Evolutionary conservation across 169 alveolate genomes (phyloP).

Genomic region (Plasmodium chabaudi): DNA sequence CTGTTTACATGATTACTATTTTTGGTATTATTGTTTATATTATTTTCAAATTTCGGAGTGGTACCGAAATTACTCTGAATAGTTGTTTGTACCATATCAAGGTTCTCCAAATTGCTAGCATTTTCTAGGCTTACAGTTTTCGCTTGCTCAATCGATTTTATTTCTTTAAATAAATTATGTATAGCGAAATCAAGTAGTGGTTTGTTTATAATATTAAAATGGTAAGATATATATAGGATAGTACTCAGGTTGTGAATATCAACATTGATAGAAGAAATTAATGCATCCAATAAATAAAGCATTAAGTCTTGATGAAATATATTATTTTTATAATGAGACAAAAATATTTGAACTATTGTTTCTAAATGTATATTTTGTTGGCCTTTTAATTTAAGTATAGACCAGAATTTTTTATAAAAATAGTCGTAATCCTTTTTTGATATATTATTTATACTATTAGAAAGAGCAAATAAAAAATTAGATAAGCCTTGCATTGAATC

Average conservation of each 20-base stretch:
- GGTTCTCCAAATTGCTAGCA: too few species aligned
- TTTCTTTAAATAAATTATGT: conserved; percentile 11
- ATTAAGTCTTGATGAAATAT: conserved; percentile 20
- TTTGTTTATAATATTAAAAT: conserved; percentile 34
- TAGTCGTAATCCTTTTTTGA: conserved; percentile 22
- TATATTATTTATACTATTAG: conserved; percentile 28
- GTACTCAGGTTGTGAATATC: conserved; percentile 17
- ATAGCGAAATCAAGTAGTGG: conserved; percentile 4
- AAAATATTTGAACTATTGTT: conserved; percentile 42
- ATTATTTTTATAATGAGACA: conserved; percentile 55
- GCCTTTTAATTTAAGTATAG: conserved; percentile 8
- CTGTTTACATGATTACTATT: too few species aligned
- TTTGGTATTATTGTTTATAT: too few species aligned
- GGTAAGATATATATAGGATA: conserved; percentile 32
- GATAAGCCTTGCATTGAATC: conserved; percentile 58
- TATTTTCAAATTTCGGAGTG: too few species aligned
- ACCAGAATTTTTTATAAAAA: conserved; percentile 42
- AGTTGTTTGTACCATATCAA: too few species aligned
- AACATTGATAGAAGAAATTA: neutral
- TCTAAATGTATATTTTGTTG: conserved; percentile 18
- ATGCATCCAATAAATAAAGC: conserved; percentile 6
- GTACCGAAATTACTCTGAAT: too few species aligned
- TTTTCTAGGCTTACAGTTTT: too few species aligned
- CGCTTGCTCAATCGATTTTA: neutral
- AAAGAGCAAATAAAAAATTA: conserved; percentile 32